These are phyloP conservation scores for Chaetomium olivaceum DNA, from an alignment of 2,329 filamentous ascomycete genomes.

Conservation along the genomic window DNA sequence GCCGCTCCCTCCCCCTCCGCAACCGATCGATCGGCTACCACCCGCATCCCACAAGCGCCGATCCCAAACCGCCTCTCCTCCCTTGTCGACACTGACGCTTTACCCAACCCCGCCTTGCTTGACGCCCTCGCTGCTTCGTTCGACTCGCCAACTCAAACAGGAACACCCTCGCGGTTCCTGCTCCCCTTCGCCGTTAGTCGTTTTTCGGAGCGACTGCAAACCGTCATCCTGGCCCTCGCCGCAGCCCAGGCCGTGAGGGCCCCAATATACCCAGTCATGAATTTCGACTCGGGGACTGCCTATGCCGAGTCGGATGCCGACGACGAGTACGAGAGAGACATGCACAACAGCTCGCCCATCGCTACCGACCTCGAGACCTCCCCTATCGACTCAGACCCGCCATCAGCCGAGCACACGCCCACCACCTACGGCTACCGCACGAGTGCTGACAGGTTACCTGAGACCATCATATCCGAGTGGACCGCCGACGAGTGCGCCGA, in stretches of 20 bases:
- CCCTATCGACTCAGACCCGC: conserved; percentile 70
- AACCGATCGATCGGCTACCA: conserved; percentile 20
- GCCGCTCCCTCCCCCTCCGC: not conserved
- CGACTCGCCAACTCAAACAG: conserved; percentile 4
- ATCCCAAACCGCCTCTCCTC: conserved; percentile 10
- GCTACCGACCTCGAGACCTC: conserved; percentile 67
- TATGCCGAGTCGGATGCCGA: conserved; percentile 81
- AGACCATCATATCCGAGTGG: conserved; percentile 78
- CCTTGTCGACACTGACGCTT: conserved; percentile 9
- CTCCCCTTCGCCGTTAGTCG: not conserved
- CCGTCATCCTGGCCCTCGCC: conserved; percentile 24
- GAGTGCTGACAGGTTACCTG: conserved; percentile 66
- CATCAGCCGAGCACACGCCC: conserved; percentile 72
- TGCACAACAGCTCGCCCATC: conserved; percentile 66
- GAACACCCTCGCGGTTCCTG: conserved; percentile 17
- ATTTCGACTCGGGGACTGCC: conserved; percentile 53
- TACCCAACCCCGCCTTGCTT: not conserved
- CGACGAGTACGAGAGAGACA: conserved; percentile 78
- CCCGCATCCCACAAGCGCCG: conserved; percentile 1
- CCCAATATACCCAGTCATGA: conserved; percentile 29
- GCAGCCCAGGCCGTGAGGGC: conserved; percentile 31
- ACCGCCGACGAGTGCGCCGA: conserved; percentile 85
- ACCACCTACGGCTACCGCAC: conserved; percentile 72
- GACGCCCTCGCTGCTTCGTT: not conserved
- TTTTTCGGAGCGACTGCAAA: not conserved